Percentiles rank a stretch among this genome's conserved stretches.
phyloP scores from a whole-genome alignment of 2,329 filamentous ascomycete species.

The Sarocladiaceae sp. region DNA sequence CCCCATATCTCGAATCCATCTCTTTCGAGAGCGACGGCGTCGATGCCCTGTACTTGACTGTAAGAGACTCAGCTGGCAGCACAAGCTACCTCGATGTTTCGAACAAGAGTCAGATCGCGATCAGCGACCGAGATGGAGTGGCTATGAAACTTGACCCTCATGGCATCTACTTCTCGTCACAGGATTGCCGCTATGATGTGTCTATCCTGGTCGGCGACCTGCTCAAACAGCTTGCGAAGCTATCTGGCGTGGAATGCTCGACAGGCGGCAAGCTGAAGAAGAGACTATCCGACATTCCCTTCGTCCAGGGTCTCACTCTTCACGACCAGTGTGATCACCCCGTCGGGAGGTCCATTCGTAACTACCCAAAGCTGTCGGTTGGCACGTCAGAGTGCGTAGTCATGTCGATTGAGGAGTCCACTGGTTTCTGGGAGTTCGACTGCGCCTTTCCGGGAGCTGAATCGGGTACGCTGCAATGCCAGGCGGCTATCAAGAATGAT shows the following conservation, averaged over 20 bases:
- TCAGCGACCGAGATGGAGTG: slow-evolving; percentile 25
- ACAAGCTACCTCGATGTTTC: slow-evolving; percentile 28
- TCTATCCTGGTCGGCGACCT: slow-evolving; percentile 26
- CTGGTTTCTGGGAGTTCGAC: slow-evolving; percentile 27
- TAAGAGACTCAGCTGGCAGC: slow-evolving; percentile 22
- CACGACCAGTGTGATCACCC: slow-evolving; percentile 28
- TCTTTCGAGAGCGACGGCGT: slow-evolving; percentile 25
- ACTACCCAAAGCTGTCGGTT: slow-evolving; percentile 24
- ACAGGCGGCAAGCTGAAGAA: slow-evolving; percentile 11
- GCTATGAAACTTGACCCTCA: slow-evolving; percentile 24
- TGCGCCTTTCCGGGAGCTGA: slow-evolving; percentile 28
- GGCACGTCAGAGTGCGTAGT: slow-evolving; percentile 25
- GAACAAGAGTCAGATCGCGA: slow-evolving; percentile 22
- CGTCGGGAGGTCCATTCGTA: slow-evolving; percentile 19
- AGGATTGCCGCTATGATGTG: slow-evolving; percentile 25
- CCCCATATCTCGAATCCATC: slow-evolving; percentile 31
- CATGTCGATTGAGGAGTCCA: slow-evolving; percentile 19
- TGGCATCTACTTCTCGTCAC: slow-evolving; percentile 28
- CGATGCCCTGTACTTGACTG: slow-evolving; percentile 25
- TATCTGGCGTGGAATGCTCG: slow-evolving; percentile 25
- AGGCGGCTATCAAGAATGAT: slow-evolving; percentile 24
- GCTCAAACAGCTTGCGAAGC: slow-evolving; percentile 24
- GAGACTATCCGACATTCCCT: slow-evolving; percentile 21
- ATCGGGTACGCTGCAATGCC: slow-evolving; percentile 23
- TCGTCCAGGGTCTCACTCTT: slow-evolving; percentile 25